Base-by-base conservation (phyloP, 1,284 basidiomycete species). In the Cutaneotrichosporon daszewskae region DNA sequence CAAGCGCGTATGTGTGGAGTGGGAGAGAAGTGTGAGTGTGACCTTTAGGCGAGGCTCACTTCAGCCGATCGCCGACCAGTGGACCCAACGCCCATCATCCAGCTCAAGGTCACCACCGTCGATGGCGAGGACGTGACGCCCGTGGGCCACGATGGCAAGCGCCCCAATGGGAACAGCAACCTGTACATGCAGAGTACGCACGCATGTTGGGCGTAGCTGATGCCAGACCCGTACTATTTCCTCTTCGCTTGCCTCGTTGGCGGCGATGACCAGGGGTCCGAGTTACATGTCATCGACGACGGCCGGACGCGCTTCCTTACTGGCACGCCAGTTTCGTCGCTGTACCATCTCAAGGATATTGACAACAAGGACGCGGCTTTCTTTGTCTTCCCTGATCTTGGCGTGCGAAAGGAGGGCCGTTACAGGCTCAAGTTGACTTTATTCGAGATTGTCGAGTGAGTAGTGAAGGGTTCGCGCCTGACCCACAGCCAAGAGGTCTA, bases 21-120 rank as follows among this genome's bases (percentile, higher is more conserved):
- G 7, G 88, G 88, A 38, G 87, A 90, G 59, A 85, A 85, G 76
- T 81, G 82, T 80, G 32, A 54, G 66, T 60, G 11, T n/a, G 22
- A 17, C 19, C 40, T 41, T 51, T 51, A 22, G 39, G n/a, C n/a
- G 32, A 23, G 5, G 20, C 24, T 22, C 33, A 28, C 37, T 43
- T 20, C 68, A 89, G 88, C 88, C 47, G 87, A 96, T 75, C 79
- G 91, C 28, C 78, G 92, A 23, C 90, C 92, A 3, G 89, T 97
- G 62, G 90, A 96, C 74, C 92, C 94, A 0, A 89, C 90, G 0
- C 92, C 92, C 12, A 92, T 96, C 66, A 82, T 96, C n/a, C 89
- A 94, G 69, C 79, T 97, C 7, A 82, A 85, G 41, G 87, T 96
- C 44, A 77, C 87, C 55, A 85, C 87, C 68, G 80, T 78, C 8